Conservation (phyloP, 139 green algal species). For the Volvox reticuliferus region DNA sequence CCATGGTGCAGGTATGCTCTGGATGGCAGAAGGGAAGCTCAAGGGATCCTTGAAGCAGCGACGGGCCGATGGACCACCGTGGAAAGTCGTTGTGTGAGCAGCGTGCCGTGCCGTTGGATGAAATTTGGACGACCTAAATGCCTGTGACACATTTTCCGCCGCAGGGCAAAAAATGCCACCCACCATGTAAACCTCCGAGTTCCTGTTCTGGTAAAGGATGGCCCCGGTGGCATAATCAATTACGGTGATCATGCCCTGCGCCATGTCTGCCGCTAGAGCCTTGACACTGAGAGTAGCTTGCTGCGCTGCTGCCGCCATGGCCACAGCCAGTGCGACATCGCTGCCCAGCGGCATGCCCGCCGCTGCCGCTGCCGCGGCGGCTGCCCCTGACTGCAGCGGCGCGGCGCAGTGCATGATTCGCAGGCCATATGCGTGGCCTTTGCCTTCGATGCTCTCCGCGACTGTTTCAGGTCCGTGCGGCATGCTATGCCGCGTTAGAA, state of each 20-base stretch:
- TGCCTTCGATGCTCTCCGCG: not conserved
- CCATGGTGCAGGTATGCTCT: too few species aligned
- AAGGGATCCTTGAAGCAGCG: too few species aligned
- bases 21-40: too few species aligned
- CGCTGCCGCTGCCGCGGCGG: not conserved
- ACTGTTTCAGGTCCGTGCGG: not conserved
- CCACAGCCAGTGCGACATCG: too few species aligned
- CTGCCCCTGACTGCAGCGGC: not conserved
- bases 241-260: not conserved
- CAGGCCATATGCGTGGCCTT: not conserved
- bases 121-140: not conserved
- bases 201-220: slow-evolving; percentile 31
- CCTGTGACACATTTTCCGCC: not conserved
- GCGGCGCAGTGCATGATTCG: slow-evolving; percentile 20
- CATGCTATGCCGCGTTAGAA: too few species aligned
- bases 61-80: too few species aligned
- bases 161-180: not conserved
- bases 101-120: not conserved
- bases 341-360: not conserved
- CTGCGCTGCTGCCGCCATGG: not conserved
- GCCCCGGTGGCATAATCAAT: slow-evolving; percentile 21
- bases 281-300: not conserved
- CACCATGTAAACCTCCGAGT: slow-evolving; percentile 31
- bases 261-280: slow-evolving; percentile 19
- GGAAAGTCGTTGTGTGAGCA: too few species aligned